Evolutionary conservation across 106 monocot species (phyloP), one percentile per base, ranked within the genome.

Genomic region (Dioscorea alata): DNA sequence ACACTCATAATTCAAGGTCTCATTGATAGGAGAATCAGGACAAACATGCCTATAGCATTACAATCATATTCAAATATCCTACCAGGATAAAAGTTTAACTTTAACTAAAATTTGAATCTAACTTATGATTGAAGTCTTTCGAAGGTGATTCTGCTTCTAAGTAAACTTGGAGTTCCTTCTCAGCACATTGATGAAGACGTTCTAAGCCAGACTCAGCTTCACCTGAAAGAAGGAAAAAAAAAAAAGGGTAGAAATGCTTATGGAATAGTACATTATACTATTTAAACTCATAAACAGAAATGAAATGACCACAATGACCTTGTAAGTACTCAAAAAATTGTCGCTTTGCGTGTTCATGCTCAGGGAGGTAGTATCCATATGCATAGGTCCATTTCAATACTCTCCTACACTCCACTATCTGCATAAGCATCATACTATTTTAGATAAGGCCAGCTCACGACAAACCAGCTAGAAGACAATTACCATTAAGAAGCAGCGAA

Each of bases 381-480:
- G 99, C 90, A 73, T 99, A 99, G 17, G 99, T 99, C 99, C 99
- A 99, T 71, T 90, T 99, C 57, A 99, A 75, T 54, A 99, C 93
- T 66, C 99, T 74, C 59, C 99, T 78, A 72, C 99, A 99, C 51
- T 99, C 99, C 21, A 99, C 93, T 69, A 99, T 93, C 99, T 99
- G 90, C 66, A 67, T 21, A 12, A 8, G 13, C 35, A 73, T 49
- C 49, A 15, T 28, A 25, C 4, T 19, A 50, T 17, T 18, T 13
- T 18, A 34, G 59, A 54, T 54, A 54, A 18, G 13, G 4, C 34
- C 54, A 54, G 28, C 28, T 28, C 4, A 19, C 42, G 6, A 6
- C 28, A 15, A 13, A 28, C 16, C 8, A 68, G 28, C n/a, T 17
- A 15, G 8, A 51, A 19, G 13, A 17, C 14, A 35, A 10, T 42